Evolutionary conservation across 2,329 filamentous ascomycete genomes (phyloP).

Genomic region (Trichoderma sp.): DNA sequence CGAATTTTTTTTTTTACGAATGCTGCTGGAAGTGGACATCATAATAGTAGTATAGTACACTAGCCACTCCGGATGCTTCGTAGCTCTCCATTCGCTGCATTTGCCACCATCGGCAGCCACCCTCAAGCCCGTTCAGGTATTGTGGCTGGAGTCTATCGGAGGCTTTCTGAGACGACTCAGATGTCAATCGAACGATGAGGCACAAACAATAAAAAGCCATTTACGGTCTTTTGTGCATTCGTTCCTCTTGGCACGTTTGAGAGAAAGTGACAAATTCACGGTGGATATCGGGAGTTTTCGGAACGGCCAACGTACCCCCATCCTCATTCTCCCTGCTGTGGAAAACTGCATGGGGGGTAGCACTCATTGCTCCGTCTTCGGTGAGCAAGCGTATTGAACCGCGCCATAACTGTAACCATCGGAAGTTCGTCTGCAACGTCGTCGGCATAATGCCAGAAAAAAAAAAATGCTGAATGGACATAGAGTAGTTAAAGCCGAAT

Average conservation of each 20-base stretch:
- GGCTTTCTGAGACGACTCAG: background rate
- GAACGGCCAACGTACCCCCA: slow-evolving; percentile 13
- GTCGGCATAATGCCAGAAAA: background rate
- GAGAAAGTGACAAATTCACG: background rate
- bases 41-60: too few species aligned
- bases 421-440: background rate
- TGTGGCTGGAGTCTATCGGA: background rate
- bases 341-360: slow-evolving; percentile 5
- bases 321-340: slow-evolving; percentile 3
- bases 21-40: background rate
- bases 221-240: background rate
- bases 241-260: background rate
- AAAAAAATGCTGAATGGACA: background rate
- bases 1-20: background rate
- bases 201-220: background rate
- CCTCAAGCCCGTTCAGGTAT: background rate
- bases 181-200: background rate
- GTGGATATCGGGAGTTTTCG: slow-evolving; percentile 19
- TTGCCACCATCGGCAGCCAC: background rate
- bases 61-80: background rate
- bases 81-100: background rate
- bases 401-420: background rate
- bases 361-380: slow-evolving; percentile 10
- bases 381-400: background rate
- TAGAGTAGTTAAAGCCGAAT: background rate